Evolutionary conservation across 2,329 filamentous ascomycete species (phyloP), one percentile per base, ranked within the genome.

Genomic region (Daldinia eschscholtzii): DNA sequence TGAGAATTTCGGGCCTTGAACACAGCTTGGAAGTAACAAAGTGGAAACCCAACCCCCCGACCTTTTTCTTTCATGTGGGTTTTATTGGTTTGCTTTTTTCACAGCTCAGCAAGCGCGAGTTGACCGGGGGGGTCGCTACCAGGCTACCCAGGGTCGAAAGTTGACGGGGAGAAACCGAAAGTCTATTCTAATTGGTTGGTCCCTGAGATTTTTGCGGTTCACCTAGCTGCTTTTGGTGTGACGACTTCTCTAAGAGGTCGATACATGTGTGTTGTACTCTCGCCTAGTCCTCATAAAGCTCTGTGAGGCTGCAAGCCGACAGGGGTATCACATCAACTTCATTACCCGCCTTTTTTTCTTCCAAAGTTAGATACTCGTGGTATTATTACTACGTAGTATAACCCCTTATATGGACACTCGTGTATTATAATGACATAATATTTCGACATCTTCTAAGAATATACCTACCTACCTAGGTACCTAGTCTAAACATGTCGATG

Each of bases 91-190:
- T 39, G 18, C 26, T 18, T 41, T 57, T 37, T 57, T 57, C 33
- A 26, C 12, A 37, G 35, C 18, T 57, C 30, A 55, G 50, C 50
- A 39, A n/a, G 64, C 52, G 42, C 35, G 46, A 46, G 35, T 53
- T 37, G 57, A 63, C 26, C 23, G 71, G 70, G 61, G 61, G 61
- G 56, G 23, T 42, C 39, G 5, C 41, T 42, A 42, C 41, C 41
- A 35, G 41, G 5, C n/a, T 42, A 42, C n/a, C 41, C 7, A n/a
- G 41, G 41, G n/a, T 50, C 12, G 23, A 30, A 30, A 64, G 65
- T 70, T 70, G 64, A 72, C 69, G 68, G 74, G 72, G 69, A 73
- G 70, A 63, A 73, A 72, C 68, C 72, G 70, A 76, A 30, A 37
- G 15, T 15, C 44, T 53, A 5, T 35, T 44, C 12, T 57, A 28